Conservation (phyloP, 495 filamentous ascomycete genomes). For the Podospora bellae-mahoneyi region DNA sequence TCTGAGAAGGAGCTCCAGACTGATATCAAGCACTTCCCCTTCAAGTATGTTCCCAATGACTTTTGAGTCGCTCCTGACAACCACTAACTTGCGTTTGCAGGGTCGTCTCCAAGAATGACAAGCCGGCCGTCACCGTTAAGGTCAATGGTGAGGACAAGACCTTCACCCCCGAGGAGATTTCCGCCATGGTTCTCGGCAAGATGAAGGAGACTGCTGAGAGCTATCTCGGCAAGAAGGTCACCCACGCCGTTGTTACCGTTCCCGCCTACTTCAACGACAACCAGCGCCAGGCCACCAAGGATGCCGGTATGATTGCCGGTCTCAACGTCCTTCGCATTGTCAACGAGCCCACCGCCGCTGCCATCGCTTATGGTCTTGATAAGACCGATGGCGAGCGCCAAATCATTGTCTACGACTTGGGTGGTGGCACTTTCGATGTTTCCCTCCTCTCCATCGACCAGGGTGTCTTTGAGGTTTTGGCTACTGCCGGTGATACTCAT, state of each 20-base stretch:
- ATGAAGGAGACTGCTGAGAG: constrained; percentile 97
- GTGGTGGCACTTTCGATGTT: constrained; percentile 99
- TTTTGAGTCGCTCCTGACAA: neutral
- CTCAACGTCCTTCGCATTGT: constrained; percentile 97
- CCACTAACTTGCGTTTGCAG: constrained; percentile 21
- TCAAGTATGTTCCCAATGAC: constrained; percentile 49
- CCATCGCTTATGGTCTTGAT: constrained; percentile 84
- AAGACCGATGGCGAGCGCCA: constrained; percentile 82
- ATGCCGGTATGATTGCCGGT: constrained; percentile 90
- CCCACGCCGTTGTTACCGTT: constrained; percentile 95
- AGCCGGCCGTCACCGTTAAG: constrained; percentile 75
- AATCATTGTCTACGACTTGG: constrained; percentile 96
- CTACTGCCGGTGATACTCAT: constrained; percentile 99
- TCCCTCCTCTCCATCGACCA: constrained; percentile 95
- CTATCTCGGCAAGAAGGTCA: constrained; percentile 92
- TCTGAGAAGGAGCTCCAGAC: constrained; percentile 78
- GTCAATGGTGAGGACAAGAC: constrained; percentile 69
- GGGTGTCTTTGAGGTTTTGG: constrained; percentile 95
- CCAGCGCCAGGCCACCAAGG: constrained; percentile 97
- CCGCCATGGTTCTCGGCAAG: constrained; percentile 83
- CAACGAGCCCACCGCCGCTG: constrained; percentile 88
- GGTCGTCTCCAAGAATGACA: constrained; percentile 75
- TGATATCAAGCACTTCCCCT: constrained; percentile 89
- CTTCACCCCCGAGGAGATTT: constrained; percentile 85
- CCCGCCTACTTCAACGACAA: constrained; percentile 99